Evolutionary conservation across 129 eudicot species (phyloP), one percentile per base, ranked within the genome.

Genomic region (Ambrosia trifida): DNA sequence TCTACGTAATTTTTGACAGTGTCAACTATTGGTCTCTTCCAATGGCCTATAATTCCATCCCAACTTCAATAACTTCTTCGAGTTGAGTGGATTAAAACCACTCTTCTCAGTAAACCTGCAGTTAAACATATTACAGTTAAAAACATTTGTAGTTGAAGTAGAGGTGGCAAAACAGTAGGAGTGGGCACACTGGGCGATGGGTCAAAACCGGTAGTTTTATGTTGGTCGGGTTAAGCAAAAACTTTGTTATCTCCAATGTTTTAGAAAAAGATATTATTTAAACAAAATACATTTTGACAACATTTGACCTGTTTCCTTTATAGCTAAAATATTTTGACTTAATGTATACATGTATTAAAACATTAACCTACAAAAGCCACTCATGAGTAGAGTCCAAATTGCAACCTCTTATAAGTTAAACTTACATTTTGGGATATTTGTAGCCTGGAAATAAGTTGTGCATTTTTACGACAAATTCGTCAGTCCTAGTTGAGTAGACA

Each of bases 11-110:
- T 76, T 47, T 72, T 72, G 41, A 83, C 72, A 3, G 79, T 40
- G 31, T 76, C 81, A 3, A 13, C 14, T 8, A 79, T 62, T 62
- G 49, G 74, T 83, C 59, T 83, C 79, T 6, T 83, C 82, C 43
- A 83, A 13, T 46, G 84, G 84, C 77, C 81, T 79, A 63, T 72
- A 75, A 16, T 45, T 76, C 84, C 83, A 80, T 51, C 84, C 82
- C 67, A 83, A 28, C 30, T 65, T 66, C 54, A 72, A 41, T 74
- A 83, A 53, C 52, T 83, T 79, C 47, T 68, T 50, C 18, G 79
- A 43, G 77, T 60, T 83, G 4, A 83, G 31, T 33, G 46, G 43
- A 24, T 31, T 53, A 10, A 18, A 40, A 0, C 57, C 78, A 11
- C 50, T 38, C 13, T 28, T 82, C 32, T 79, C 82, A 3, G 28